Conservation (phyloP, 805 yeast genomes). For the Blastobotrys terrestris region DNA sequence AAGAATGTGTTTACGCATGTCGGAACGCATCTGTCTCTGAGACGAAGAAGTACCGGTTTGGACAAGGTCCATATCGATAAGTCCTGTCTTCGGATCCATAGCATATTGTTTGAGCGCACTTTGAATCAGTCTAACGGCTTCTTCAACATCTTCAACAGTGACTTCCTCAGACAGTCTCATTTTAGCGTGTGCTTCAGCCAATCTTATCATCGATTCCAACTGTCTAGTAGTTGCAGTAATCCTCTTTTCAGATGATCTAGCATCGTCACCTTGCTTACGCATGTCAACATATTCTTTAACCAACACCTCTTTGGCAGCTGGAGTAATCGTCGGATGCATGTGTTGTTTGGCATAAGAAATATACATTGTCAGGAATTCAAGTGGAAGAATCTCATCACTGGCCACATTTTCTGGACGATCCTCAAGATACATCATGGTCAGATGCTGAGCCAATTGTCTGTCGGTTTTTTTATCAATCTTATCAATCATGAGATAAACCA, state of each 20-base stretch:
- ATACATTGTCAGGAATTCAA: slow-evolving; percentile 80
- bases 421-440: slow-evolving; percentile 86
- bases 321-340: slow-evolving; percentile 70
- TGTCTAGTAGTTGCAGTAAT: slow-evolving; percentile 98
- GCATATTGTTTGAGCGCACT: slow-evolving; percentile 97
- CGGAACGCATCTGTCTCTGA: slow-evolving; percentile 72
- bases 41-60: slow-evolving; percentile 93
- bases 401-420: slow-evolving; percentile 75
- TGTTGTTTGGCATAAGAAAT: slow-evolving; percentile 92
- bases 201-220: slow-evolving; percentile 89
- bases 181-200: slow-evolving; percentile 95
- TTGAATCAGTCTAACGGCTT: slow-evolving; percentile 87
- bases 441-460: slow-evolving; percentile 80
- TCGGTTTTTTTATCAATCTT: slow-evolving; percentile 84
- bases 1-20: slow-evolving; percentile 56
- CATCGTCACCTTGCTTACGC: slow-evolving; percentile 92
- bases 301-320: slow-evolving; percentile 74
- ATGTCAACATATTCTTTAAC: slow-evolving; percentile 86
- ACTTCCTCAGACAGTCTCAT: slow-evolving; percentile 77
- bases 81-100: slow-evolving; percentile 93
- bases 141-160: slow-evolving; percentile 75
- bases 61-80: slow-evolving; percentile 94
- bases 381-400: slow-evolving; percentile 63
- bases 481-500: slow-evolving; percentile 87
- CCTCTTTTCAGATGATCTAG: slow-evolving; percentile 76